Conservation (phyloP, 1,139 yeast genomes). For the Saccharomyces hybrid region DNA sequence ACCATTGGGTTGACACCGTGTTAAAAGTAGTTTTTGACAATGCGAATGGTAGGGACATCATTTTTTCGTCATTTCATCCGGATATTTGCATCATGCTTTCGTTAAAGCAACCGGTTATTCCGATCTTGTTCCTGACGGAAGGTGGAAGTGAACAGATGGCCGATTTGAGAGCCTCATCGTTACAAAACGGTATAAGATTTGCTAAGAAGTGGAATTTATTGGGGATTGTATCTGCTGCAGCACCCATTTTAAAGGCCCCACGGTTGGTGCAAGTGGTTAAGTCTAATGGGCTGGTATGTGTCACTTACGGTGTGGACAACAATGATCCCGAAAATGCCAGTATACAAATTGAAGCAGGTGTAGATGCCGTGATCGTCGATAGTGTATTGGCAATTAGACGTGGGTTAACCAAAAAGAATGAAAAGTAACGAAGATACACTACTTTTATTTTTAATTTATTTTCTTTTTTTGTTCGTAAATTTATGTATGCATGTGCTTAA, state of each 20-base stretch:
- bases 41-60: conserved; percentile 72
- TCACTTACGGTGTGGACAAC: conserved; percentile 81
- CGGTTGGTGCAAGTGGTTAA: conserved; percentile 83
- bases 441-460: neutral
- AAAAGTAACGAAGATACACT: neutral
- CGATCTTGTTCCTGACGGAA: conserved; percentile 82
- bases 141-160: conserved; percentile 80
- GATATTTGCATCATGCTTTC: conserved; percentile 82
- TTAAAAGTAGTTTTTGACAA: conserved; percentile 73
- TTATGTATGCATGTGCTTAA: conserved; percentile 1
- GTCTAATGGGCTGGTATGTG: conserved; percentile 85
- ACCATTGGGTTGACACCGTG: conserved; percentile 81
- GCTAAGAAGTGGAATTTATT: conserved; percentile 87
- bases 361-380: conserved; percentile 96
- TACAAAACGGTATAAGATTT: conserved; percentile 87
- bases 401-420: conserved; percentile 42
- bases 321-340: conserved; percentile 81
- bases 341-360: conserved; percentile 87
- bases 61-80: conserved; percentile 92
- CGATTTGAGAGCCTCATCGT: conserved; percentile 78
- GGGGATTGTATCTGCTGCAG: conserved; percentile 88
- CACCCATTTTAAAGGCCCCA: conserved; percentile 79
- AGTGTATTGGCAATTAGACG: conserved; percentile 88
- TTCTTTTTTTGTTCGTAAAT: neutral
- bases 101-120: conserved; percentile 87